Evolutionary conservation across 2,329 filamentous ascomycete genomes (phyloP), one percentile per base, ranked within the genome.

Genomic region (Ophiostoma tasmaniense): DNA sequence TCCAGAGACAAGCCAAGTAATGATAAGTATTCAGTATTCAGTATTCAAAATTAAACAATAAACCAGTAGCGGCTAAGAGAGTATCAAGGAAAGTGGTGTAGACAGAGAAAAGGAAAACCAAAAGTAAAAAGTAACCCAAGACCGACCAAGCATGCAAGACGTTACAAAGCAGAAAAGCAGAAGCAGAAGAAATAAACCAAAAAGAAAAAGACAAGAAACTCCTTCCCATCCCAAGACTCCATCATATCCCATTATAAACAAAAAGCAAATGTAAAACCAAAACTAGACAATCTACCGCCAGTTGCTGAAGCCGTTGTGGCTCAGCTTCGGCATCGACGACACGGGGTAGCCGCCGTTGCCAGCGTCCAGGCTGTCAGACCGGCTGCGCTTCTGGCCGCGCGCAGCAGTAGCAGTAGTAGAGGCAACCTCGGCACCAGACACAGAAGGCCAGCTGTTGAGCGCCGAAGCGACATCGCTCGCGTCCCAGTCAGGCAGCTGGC

Each of bases 381-480:
- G 76, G 52, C 74, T 73, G 17, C 77, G 74, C 74, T 78, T 79
- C 71, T 75, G 76, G 13, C 75, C 73, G 20, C 70, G 72, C 17
- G n/a, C 62, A 62, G 67, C 35, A n/a, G 68, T 55, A 22, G 71
- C 37, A 11, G 67, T 22, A 17, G 42, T 59, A 22, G 66, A 37
- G n/a, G 70, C 73, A 73, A 42, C 14, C 14, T 67, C 69, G 20
- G 45, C 50, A 13, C 61, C 30, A 30, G 67, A 37, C 2, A 37
- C 65, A 8, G 69, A n/a, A 28, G 68, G 52, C 72, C 72, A 73
- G 30, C 66, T 68, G 25, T 68, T 52, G 14, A 71, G 67, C 6
- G 69, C 67, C 52, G 73, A 67, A 2, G 75, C 71, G 66, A 75
- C 74, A 25, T 75, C 70, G 8, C 69, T 72, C 2, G 73, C 73